Evolutionary conservation across 1,139 yeast species (phyloP).

Genomic region (Blastobotrys persicus): DNA sequence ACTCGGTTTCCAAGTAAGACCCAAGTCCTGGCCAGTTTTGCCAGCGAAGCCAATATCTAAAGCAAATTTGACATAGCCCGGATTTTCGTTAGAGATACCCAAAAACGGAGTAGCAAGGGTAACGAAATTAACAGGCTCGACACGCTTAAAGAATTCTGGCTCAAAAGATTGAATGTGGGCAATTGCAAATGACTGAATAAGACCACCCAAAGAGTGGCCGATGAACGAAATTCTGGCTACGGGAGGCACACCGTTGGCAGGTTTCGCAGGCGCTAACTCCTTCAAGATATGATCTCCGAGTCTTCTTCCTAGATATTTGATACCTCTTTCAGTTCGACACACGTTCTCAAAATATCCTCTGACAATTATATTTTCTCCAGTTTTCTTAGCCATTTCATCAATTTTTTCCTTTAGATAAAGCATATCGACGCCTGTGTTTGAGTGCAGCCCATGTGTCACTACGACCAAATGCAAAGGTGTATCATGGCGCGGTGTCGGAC

Average conservation of each 20-base stretch:
- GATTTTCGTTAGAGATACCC: slow-evolving; percentile 85
- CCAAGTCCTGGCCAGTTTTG: slow-evolving; percentile 88
- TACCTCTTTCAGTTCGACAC: slow-evolving; percentile 87
- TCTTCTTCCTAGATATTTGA: slow-evolving; percentile 78
- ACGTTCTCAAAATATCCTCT: slow-evolving; percentile 82
- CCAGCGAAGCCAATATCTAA: slow-evolving; percentile 89
- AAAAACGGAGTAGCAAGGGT: slow-evolving; percentile 85
- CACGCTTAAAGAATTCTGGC: slow-evolving; percentile 66
- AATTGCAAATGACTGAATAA: slow-evolving; percentile 85
- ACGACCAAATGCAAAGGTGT: slow-evolving; percentile 69
- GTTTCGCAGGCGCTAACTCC: slow-evolving; percentile 45
- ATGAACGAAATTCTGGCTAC: slow-evolving; percentile 67
- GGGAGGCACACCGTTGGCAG: slow-evolving; percentile 19
- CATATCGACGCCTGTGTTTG: slow-evolving; percentile 88
- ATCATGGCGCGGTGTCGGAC: slow-evolving; percentile 47
- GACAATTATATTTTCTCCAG: slow-evolving; percentile 65
- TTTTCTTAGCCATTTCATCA: slow-evolving; percentile 48
- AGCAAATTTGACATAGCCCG: slow-evolving; percentile 79
- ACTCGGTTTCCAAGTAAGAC: slow-evolving; percentile 49
- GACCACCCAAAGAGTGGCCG: slow-evolving; percentile 92
- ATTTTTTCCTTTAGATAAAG: slow-evolving; percentile 78
- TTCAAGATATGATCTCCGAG: slow-evolving; percentile 74
- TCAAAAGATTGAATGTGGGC: slow-evolving; percentile 71
- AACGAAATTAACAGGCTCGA: slow-evolving; percentile 77
- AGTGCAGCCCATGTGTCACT: slow-evolving; percentile 87